Evolutionary conservation across 2,329 filamentous ascomycete species (phyloP).

Genomic region (Daldinia sp.): DNA sequence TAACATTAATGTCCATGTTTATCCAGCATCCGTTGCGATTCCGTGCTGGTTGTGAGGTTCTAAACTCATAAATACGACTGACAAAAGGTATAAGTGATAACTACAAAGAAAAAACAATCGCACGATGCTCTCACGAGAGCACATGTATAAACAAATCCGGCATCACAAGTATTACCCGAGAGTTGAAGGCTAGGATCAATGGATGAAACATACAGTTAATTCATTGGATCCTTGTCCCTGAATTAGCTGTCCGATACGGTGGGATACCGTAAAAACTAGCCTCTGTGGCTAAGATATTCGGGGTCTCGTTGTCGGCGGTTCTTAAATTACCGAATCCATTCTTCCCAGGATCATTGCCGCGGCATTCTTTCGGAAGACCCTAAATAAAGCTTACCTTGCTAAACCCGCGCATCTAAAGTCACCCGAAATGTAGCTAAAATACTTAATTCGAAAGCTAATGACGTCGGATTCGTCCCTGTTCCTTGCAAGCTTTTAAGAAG

Average conservation of each 20-base stretch:
- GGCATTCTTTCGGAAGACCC: conserved; percentile 31
- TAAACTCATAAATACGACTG: neutral
- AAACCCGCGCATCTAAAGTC: neutral
- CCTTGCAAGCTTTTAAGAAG: conserved; percentile 3
- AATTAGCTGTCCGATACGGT: conserved; percentile 23
- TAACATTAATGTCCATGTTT: no score
- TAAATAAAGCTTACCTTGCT: neutral
- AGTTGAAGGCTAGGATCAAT: conserved; percentile 29
- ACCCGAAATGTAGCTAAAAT: neutral
- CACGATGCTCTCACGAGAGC: conserved; percentile 28
- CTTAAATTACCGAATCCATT: conserved; percentile 33
- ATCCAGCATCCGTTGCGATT: no score
- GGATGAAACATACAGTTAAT: conserved; percentile 12
- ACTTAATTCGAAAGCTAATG: conserved; percentile 24
- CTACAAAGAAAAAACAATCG: neutral
- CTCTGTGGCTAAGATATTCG: conserved; percentile 14
- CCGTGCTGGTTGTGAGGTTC: no score
- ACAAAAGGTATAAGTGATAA: neutral
- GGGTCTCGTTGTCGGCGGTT: conserved; percentile 27
- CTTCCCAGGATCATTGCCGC: conserved; percentile 28
- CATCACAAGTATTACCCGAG: conserved; percentile 34
- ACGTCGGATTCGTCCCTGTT: conserved; percentile 24
- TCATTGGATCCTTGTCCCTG: conserved; percentile 14
- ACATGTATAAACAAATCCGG: conserved; percentile 23
- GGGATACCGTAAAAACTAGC: conserved; percentile 5